These are phyloP conservation scores for Colletotrichum melonis DNA, from an alignment of 2,329 filamentous ascomycete genomes.

Conservation along the genomic window DNA sequence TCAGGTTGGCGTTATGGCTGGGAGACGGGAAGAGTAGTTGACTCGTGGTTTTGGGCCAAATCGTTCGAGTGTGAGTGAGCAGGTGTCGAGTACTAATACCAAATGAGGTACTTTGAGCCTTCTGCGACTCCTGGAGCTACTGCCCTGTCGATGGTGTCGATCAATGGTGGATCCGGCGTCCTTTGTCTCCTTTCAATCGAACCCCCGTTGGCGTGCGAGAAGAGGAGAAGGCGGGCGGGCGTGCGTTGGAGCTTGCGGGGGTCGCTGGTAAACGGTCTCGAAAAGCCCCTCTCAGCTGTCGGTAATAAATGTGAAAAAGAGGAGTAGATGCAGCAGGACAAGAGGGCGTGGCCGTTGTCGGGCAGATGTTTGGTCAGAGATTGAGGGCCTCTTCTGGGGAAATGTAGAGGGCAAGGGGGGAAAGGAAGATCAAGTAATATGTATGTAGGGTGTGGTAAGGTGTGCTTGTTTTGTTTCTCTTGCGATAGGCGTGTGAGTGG, in stretches of 20 bases:
- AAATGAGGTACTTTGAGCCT: conserved; percentile 11
- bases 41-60: conserved; percentile 28
- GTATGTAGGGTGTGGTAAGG: conserved; percentile 15
- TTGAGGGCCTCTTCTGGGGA: conserved; percentile 26
- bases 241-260: conserved; percentile 28
- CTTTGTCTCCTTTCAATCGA: conserved; percentile 36
- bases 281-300: conserved; percentile 16
- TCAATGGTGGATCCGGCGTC: conserved; percentile 28
- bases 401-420: background rate
- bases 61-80: conserved; percentile 16
- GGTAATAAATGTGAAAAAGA: conserved; percentile 34
- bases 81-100: conserved; percentile 32
- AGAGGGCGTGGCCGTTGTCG: conserved; percentile 22
- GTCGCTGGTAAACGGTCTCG: conserved; percentile 11
- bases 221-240: conserved; percentile 9
- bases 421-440: conserved; percentile 21
- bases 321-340: conserved; percentile 20
- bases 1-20: conserved; percentile 10
- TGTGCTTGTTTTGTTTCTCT: conserved; percentile 1
- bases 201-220: conserved; percentile 30
- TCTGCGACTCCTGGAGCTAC: conserved; percentile 8
- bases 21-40: conserved; percentile 6
- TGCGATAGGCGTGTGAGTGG: background rate
- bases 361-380: conserved; percentile 32
- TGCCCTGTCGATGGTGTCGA: conserved; percentile 32